phyloP scores from a whole-genome alignment of 2,329 filamentous ascomycete genomes.

The Aspergillus transmontanensis region DNA sequence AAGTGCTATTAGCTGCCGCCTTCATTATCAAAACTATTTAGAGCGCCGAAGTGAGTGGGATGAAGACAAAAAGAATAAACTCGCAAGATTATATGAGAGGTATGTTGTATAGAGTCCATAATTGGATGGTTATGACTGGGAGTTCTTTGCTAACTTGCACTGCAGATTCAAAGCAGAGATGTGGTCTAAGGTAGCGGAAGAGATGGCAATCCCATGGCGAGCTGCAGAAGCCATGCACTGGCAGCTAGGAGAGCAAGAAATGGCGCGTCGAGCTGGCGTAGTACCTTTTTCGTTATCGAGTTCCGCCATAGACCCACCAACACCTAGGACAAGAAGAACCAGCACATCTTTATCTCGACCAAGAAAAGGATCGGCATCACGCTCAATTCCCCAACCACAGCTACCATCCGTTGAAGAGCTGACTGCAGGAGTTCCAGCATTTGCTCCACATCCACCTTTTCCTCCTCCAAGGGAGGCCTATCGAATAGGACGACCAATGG shows the following conservation, averaged over 20 bases:
- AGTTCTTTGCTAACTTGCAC: conserved; percentile 13
- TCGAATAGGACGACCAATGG: conserved; percentile 34
- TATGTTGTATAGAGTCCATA: conserved; percentile 50
- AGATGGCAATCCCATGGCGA: conserved; percentile 93
- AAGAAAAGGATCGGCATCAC: conserved; percentile 42
- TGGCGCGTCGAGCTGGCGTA: conserved; percentile 88
- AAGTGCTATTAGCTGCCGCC: conserved; percentile 88
- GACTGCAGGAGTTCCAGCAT: conserved; percentile 50
- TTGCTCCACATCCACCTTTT: conserved; percentile 39
- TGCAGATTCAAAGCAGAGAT: conserved; percentile 92
- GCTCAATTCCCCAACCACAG: conserved; percentile 38
- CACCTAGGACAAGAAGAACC: conserved; percentile 38
- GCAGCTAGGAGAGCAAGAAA: conserved; percentile 90
- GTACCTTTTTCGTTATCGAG: conserved; percentile 76
- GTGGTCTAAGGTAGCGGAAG: conserved; percentile 94
- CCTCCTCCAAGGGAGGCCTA: conserved; percentile 40
- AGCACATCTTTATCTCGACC: conserved; percentile 43
- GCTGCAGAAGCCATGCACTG: conserved; percentile 98
- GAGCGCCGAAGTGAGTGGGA: conserved; percentile 94
- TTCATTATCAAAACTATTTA: conserved; percentile 97
- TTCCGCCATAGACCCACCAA: conserved; percentile 54
- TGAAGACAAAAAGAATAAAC: conserved; percentile 95
- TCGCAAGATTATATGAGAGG: conserved; percentile 93
- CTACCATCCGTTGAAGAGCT: conserved; percentile 51
- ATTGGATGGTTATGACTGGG: neutral